A percentile compares a stretch with the other conserved stretches of the same genome.
These are phyloP conservation scores for Termitomyces sp. DNA, from an alignment of 768 basidiomycete genomes.

Conservation along the genomic window DNA sequence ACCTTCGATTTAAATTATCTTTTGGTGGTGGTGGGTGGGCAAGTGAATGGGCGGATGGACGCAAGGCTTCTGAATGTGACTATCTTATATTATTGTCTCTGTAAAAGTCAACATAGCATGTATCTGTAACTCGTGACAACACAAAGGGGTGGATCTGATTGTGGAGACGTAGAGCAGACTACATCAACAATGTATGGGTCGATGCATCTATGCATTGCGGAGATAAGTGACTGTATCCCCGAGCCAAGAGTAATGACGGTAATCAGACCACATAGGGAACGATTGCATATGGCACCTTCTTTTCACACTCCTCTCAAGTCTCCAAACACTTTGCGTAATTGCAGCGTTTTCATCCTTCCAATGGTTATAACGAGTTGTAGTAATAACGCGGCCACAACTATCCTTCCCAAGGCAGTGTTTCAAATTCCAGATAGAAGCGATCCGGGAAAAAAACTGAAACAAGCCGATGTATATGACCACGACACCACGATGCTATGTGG, in stretches of 20 bases:
- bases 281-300: conserved; percentile 22
- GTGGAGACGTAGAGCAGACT: no score
- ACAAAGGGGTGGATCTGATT: neutral
- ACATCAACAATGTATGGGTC: neutral
- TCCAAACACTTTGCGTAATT: conserved; percentile 24
- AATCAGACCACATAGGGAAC: conserved; percentile 15
- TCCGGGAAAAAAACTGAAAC: conserved; percentile 22
- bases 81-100: neutral
- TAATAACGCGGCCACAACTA: conserved; percentile 5
- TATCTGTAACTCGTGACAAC: conserved; percentile 3
- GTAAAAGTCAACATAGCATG: conserved; percentile 5
- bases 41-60: neutral
- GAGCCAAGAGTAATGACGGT: conserved; percentile 17
- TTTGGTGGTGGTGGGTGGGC: neutral
- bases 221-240: neutral
- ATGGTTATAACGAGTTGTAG: conserved; percentile 6
- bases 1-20: neutral
- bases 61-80: neutral
- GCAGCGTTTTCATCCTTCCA: conserved; percentile 22
- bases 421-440: conserved; percentile 26
- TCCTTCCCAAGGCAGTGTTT: conserved; percentile 21
- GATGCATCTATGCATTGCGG: neutral
- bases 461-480: conserved; percentile 24
- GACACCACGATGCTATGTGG: conserved; percentile 24
- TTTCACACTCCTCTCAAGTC: conserved; percentile 24